Evolutionary conservation across 1,284 basidiomycete genomes (phyloP), one percentile per base, ranked within the genome.

Genomic region (Tranzscheliella williamsii): DNA sequence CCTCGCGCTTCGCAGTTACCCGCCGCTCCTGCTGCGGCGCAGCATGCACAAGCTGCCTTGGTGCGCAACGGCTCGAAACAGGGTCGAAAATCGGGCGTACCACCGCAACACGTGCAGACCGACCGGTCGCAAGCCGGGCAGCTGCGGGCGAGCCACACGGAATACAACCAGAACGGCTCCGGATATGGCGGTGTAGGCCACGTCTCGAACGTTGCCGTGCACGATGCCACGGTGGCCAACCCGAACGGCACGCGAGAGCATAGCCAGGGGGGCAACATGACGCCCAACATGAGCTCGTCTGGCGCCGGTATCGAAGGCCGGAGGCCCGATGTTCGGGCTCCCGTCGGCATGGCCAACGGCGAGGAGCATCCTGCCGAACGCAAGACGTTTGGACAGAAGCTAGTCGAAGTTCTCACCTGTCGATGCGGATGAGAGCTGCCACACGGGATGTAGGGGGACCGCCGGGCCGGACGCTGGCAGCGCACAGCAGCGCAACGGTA

Each of bases 371-470:
- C 63, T 1, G 64, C 61, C 9, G 69, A 69, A 36, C 49, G 70
- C 24, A 58, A 67, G 45, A 60, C 58, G 27, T 71, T 73, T 41
- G 77, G 78, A 5, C 69, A 73, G 56, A 77, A 76, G 56, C 48
- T 79, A 24, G 62, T 76, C 16, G 67, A 71, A 29, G 54, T 79
- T 27, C 49, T 79, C 32, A 78, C 78, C 3, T 79, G 78, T 48
- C 64, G 78, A 27, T 79, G 78, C 42, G 71, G 49, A 29, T 77
- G 44, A 65, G n/a, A n/a, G n/a, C n/a, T n/a, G n/a, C n/a, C n/a
- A n/a, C n/a, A 27, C 15, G 26, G 26, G 26, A 27, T 15, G 26
- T 27, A 15, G 26, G n/a, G n/a, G n/a, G n/a, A n/a, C n/a, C n/a
- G n/a, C n/a, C n/a, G n/a, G n/a, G n/a, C n/a, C n/a, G n/a, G n/a